Percentiles rank a stretch among this genome's conserved stretches.
phyloP scores from a whole-genome alignment of 2,329 filamentous ascomycete species.

The Xylariaceae sp. region DNA sequence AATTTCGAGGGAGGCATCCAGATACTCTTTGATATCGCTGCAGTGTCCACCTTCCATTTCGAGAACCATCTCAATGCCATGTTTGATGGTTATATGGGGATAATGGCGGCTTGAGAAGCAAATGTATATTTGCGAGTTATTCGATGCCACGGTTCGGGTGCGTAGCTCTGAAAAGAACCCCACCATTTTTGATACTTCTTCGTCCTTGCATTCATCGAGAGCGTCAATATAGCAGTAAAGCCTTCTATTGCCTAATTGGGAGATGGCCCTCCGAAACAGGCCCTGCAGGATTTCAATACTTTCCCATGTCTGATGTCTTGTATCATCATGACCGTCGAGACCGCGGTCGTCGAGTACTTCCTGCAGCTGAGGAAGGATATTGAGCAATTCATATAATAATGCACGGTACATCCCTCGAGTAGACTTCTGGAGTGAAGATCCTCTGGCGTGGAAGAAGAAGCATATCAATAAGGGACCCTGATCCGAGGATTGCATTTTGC shows the following conservation, averaged over 20 bases:
- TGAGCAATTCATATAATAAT: conserved; percentile 4
- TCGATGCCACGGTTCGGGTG: background rate
- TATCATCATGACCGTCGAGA: too few relatives aligned
- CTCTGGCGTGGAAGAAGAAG: conserved; percentile 38
- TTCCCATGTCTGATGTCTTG: too few relatives aligned
- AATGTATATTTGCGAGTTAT: conserved; percentile 1
- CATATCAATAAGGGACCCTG: too few relatives aligned
- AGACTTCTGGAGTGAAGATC: conserved; percentile 1
- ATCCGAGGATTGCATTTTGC: too few relatives aligned
- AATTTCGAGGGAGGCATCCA: conserved; percentile 6
- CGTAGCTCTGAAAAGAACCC: conserved; percentile 8
- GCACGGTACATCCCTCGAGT: conserved; percentile 7
- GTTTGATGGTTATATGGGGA: conserved; percentile 33
- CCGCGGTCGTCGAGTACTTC: too few relatives aligned
- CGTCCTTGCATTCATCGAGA: conserved; percentile 17
- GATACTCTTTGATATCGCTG: conserved; percentile 23
- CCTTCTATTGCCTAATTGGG: background rate
- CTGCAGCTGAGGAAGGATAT: too few relatives aligned
- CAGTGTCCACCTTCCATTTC: conserved; percentile 24
- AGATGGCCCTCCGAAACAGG: too few relatives aligned
- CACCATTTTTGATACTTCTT: conserved; percentile 15
- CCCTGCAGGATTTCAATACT: too few relatives aligned
- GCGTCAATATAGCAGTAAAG: conserved; percentile 17
- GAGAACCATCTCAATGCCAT: conserved; percentile 18
- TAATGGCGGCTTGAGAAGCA: conserved; percentile 36